Evolutionary conservation across 257 asterid species (phyloP).

Genomic region (Asclepias syriaca): DNA sequence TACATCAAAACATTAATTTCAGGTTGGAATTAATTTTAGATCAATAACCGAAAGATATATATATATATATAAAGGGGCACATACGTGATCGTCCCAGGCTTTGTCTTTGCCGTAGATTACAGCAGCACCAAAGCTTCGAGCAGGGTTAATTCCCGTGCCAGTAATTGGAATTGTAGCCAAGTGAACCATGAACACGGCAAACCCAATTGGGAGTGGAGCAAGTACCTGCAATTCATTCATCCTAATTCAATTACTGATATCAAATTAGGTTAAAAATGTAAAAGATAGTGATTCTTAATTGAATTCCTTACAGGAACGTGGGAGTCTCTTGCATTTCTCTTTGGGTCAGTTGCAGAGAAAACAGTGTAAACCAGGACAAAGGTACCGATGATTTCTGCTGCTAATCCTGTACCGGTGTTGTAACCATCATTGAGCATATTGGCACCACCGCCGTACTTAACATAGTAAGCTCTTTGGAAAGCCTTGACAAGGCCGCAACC

Average conservation of each 20-base stretch:
- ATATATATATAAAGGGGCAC: not conserved
- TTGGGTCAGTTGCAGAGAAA: slow-evolving; percentile 75
- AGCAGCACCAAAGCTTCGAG: slow-evolving; percentile 72
- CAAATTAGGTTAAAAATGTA: too few relatives aligned
- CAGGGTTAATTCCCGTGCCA: slow-evolving; percentile 75
- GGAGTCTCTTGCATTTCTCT: slow-evolving; percentile 70
- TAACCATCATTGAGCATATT: slow-evolving; percentile 39
- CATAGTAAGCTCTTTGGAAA: slow-evolving; percentile 48
- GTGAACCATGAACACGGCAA: slow-evolving; percentile 79
- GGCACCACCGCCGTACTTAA: slow-evolving; percentile 56
- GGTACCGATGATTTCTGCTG: slow-evolving; percentile 70
- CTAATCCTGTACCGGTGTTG: slow-evolving; percentile 66
- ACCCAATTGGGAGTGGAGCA: slow-evolving; percentile 84
- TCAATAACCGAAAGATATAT: not conserved
- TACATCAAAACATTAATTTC: not conserved
- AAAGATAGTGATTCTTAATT: too few relatives aligned
- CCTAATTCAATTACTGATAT: too few relatives aligned
- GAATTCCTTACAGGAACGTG: slow-evolving; percentile 48
- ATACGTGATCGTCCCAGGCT: slow-evolving; percentile 69
- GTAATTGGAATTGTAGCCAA: slow-evolving; percentile 70
- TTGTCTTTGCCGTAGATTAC: slow-evolving; percentile 54
- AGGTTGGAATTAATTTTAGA: not conserved
- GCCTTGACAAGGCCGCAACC: slow-evolving; percentile 71
- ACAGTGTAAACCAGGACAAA: slow-evolving; percentile 73
- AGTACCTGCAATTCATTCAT: slow-evolving; percentile 35